Percentiles rank a stretch among this genome's conserved stretches.
These are phyloP conservation scores for Grosmannia huntii DNA, from an alignment of 2,329 filamentous ascomycete genomes.

Conservation along the genomic window DNA sequence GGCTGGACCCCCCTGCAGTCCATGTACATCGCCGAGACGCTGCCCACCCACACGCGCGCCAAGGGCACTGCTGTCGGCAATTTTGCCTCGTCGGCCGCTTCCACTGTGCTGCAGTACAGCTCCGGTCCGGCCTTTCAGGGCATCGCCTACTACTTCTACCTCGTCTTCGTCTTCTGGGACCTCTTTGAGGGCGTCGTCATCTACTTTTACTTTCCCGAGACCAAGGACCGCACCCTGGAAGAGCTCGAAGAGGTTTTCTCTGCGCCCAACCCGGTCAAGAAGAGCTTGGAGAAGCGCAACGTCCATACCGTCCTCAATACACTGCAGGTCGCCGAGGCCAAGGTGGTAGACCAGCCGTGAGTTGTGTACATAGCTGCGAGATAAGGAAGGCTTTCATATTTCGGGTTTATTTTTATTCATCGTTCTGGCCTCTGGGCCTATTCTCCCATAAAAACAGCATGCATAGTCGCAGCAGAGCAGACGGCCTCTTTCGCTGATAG, in stretches of 20 bases:
- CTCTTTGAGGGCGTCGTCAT: conserved; percentile 25
- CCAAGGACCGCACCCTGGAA: conserved; percentile 7
- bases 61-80: conserved; percentile 9
- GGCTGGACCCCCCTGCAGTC: conserved; percentile 9
- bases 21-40: conserved; percentile 10
- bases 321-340: conserved; percentile 1
- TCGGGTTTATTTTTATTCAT: no score
- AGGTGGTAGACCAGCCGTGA: not conserved
- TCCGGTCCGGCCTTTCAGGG: conserved; percentile 23
- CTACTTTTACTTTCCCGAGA: conserved; percentile 33
- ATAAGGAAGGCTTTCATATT: no score
- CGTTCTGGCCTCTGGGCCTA: no score
- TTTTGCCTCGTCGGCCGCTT: conserved; percentile 8
- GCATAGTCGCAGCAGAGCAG: no score
- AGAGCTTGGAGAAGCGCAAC: conserved; percentile 10
- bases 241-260: conserved; percentile 8
- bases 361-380: no score
- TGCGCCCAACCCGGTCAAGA: conserved; percentile 9
- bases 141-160: conserved; percentile 29
- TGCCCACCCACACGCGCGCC: conserved; percentile 9
- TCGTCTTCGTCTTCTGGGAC: conserved; percentile 30
- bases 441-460: no score
- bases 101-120: conserved; percentile 29
- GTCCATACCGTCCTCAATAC: conserved; percentile 8
- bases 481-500: no score